phyloP scores from a whole-genome alignment of 192 early-diverging fungal species.

The Coemansia sp. region DNA sequence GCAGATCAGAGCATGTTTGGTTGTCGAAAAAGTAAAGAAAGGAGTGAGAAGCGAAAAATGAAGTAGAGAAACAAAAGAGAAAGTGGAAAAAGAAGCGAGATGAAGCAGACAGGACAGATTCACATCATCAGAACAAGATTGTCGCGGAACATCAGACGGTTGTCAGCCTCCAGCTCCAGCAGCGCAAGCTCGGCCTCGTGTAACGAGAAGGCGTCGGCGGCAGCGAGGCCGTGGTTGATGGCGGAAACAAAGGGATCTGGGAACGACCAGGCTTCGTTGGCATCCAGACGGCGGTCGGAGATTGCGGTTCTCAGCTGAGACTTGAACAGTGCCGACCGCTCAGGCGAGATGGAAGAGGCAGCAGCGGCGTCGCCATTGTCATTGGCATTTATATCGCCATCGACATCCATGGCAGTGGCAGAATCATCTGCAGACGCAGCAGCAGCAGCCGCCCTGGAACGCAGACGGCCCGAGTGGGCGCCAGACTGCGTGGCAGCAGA shows the following conservation, averaged over 20 bases:
- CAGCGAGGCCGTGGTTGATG: constrained; percentile 57
- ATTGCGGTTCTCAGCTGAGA: constrained; percentile 52
- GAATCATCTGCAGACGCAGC: constrained; percentile 4
- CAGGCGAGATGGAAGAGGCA: constrained; percentile 8
- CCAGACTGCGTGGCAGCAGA: not conserved
- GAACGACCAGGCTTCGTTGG: constrained; percentile 44
- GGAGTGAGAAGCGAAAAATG: no score
- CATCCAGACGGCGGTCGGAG: constrained; percentile 52
- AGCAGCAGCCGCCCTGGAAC: constrained; percentile 2
- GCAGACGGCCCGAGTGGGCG: not conserved
- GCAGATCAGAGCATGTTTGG: no score
- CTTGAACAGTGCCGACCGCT: constrained; percentile 52
- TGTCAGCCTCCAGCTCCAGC: constrained; percentile 61
- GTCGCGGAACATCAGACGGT: constrained; percentile 74
- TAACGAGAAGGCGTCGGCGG: constrained; percentile 51
- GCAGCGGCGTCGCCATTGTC: not conserved
- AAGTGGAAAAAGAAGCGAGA: not conserved
- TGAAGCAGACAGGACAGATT: not conserved
- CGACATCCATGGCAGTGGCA: constrained; percentile 27
- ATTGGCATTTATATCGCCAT: constrained; percentile 3
- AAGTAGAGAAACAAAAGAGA: constrained; percentile 5
- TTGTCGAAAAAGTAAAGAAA: no score
- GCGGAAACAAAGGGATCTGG: constrained; percentile 59
- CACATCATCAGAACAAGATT: constrained; percentile 69
- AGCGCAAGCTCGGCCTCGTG: constrained; percentile 64